Evolutionary conservation across 192 early-diverging fungal species (phyloP).

Genomic region (Dispira parvispora): DNA sequence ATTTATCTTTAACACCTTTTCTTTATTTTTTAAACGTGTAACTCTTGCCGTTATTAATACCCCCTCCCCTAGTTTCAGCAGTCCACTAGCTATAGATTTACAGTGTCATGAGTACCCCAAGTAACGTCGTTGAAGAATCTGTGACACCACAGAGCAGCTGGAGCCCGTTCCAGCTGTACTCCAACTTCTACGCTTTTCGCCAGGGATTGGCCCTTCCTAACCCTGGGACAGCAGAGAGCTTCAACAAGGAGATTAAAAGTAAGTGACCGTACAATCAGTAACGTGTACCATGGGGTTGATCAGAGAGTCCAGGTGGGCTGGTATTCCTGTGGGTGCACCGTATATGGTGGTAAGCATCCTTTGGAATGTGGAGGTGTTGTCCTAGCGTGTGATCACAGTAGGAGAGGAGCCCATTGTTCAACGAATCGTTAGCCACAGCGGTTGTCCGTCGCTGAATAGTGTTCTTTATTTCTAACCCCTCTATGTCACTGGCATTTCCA

Average conservation of each 20-base stretch:
- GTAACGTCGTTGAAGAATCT: too few relatives aligned
- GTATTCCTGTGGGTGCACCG: neutral
- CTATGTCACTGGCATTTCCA: neutral
- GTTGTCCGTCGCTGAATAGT: neutral
- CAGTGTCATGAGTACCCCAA: too few relatives aligned
- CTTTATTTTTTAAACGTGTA: too few relatives aligned
- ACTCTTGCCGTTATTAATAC: too few relatives aligned
- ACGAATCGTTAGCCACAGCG: neutral
- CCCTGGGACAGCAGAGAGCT: slow-evolving; percentile 66
- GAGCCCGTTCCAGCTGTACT: too few relatives aligned
- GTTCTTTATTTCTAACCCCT: neutral
- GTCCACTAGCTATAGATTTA: too few relatives aligned
- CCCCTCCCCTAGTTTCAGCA: too few relatives aligned
- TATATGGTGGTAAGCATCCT: neutral
- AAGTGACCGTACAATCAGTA: slow-evolving; percentile 6
- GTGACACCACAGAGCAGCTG: too few relatives aligned
- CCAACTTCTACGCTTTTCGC: too few relatives aligned
- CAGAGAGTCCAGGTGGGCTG: neutral
- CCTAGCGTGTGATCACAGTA: neutral
- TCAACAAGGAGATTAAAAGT: slow-evolving; percentile 72
- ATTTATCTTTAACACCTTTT: too few relatives aligned
- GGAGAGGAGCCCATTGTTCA: slow-evolving; percentile 5
- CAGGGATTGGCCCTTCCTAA: slow-evolving; percentile 38
- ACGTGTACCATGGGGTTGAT: neutral
- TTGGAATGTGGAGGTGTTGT: neutral